Conservation (phyloP, 106 monocot species). For the Allium cepa region DNA sequence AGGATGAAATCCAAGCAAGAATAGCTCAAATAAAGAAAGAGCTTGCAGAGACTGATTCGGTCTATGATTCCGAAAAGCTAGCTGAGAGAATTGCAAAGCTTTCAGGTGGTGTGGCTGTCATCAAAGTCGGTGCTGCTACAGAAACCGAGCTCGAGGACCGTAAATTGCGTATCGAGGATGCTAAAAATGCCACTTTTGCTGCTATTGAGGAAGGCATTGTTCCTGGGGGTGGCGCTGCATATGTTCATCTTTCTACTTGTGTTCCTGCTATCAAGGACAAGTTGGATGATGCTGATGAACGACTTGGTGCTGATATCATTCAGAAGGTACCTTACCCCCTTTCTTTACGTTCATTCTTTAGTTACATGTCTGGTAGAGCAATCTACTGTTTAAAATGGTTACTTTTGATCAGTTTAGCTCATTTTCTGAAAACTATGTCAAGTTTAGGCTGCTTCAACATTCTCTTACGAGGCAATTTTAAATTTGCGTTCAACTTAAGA, state of each 20-base stretch:
- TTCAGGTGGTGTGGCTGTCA: slow-evolving; percentile 83
- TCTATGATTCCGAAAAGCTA: slow-evolving; percentile 68
- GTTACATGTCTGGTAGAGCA: too few species aligned
- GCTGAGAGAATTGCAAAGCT: slow-evolving; percentile 79
- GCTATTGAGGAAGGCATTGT: slow-evolving; percentile 95
- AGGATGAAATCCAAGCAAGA: slow-evolving; percentile 70
- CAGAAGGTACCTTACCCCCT: slow-evolving; percentile 40
- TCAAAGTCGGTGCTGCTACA: slow-evolving; percentile 81
- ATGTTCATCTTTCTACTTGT: slow-evolving; percentile 58
- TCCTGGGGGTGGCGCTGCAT: slow-evolving; percentile 77
- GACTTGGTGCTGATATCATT: slow-evolving; percentile 68
- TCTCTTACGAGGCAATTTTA: too few species aligned
- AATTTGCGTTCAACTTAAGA: too few species aligned
- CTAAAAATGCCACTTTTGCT: slow-evolving; percentile 88
- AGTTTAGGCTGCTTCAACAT: too few species aligned
- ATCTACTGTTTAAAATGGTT: too few species aligned
- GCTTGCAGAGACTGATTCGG: slow-evolving; percentile 61
- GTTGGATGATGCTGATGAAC: slow-evolving; percentile 63
- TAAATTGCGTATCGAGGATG: slow-evolving; percentile 83
- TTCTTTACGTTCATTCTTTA: too few species aligned
- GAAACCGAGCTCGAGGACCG: slow-evolving; percentile 89
- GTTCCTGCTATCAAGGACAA: slow-evolving; percentile 74
- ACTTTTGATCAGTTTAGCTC: too few species aligned
- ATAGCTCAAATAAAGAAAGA: slow-evolving; percentile 82
- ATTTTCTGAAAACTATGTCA: too few species aligned